Percentiles rank a stretch among this genome's conserved stretches.
Conservation (phyloP, 2,329 filamentous ascomycete genomes). For the Apiospora rasikravindrae region DNA sequence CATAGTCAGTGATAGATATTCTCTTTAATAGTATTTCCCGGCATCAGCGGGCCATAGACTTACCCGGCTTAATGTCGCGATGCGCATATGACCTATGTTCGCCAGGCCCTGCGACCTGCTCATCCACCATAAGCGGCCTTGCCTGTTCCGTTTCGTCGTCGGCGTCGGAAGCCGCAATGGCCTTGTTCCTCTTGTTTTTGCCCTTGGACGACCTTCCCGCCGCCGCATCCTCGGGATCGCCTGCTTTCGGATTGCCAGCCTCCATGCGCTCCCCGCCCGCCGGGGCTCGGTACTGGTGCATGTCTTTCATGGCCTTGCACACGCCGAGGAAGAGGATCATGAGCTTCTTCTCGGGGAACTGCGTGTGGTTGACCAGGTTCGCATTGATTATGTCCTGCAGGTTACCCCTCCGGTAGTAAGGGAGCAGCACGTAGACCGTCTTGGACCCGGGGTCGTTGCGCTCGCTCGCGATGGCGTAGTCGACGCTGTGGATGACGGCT, state of each 20-base stretch:
- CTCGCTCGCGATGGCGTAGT: conserved; percentile 59
- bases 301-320: conserved; percentile 82
- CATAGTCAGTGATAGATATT: not conserved
- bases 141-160: conserved; percentile 78
- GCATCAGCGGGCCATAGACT: conserved; percentile 31
- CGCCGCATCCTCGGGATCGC: conserved; percentile 42
- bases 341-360: conserved; percentile 84
- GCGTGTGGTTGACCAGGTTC: conserved; percentile 92
- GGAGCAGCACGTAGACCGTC: conserved; percentile 94
- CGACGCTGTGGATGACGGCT: conserved; percentile 67
- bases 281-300: conserved; percentile 83
- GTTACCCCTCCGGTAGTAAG: conserved; percentile 94
- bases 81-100: conserved; percentile 85
- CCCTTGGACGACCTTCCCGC: conserved; percentile 42
- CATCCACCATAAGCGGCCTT: conserved; percentile 81
- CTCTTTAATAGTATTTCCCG: not conserved
- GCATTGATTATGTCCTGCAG: conserved; percentile 98
- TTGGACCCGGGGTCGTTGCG: conserved; percentile 72
- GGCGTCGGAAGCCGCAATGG: conserved; percentile 57
- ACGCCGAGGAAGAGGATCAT: conserved; percentile 93
- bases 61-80: conserved; percentile 95
- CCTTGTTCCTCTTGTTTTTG: conserved; percentile 43
- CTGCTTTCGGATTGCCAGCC: conserved; percentile 49
- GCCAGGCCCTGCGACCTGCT: conserved; percentile 72
- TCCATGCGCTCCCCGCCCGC: conserved; percentile 56